Evolutionary conservation across 2,329 filamentous ascomycete genomes (phyloP), one percentile per base, ranked within the genome.

Genomic region (Diaporthe caulivora): DNA sequence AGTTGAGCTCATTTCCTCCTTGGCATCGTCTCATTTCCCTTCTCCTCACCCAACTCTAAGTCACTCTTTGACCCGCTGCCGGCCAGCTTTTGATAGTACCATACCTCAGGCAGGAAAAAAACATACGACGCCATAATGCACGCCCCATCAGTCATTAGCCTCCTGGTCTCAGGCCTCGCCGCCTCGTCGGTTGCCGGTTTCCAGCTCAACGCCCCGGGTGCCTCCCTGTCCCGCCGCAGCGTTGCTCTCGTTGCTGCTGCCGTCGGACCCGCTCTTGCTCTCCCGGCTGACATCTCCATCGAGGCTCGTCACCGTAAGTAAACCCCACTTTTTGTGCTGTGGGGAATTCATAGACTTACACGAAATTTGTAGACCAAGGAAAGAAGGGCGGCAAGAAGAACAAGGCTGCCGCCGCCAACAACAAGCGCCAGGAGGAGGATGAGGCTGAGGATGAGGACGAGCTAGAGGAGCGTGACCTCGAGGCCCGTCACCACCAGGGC

Each of bases 261-360:
- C 37, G 70, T 68, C 40, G 70, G 58, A 26, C 73, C 71, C 26
- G 71, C 67, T 31, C 62, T 79, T 69, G 78, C 78, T 21, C 72
- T 77, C 24, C 77, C 78, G 26, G 67, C 73, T 13, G 60, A 64
- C 18, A 47, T 77, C 26, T 74, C 76, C 49, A 57, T 74, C 42
- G 71, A 72, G 68, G 73, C 75, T 40, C 74, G 73, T 51, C 74
- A 76, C 57, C 73, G 70, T 72, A 44, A 68, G 57, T 72, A 21
- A 21, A 55, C 44, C 10, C 9, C 9, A 6, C 55, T 15, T 6
- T 18, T 8, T n/a, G 5, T 15, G 24, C 18, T 31, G 18, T 31
- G 10, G 44, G 8, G 24, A 10, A 62, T 5, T 8, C 55, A 10
- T 6, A 18, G 18, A 15, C 29, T 42, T 4, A 42, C 24, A n/a